These are phyloP conservation scores for Plectranthus barbatus DNA, from an alignment of 257 asterid species.

Conservation along the genomic window DNA sequence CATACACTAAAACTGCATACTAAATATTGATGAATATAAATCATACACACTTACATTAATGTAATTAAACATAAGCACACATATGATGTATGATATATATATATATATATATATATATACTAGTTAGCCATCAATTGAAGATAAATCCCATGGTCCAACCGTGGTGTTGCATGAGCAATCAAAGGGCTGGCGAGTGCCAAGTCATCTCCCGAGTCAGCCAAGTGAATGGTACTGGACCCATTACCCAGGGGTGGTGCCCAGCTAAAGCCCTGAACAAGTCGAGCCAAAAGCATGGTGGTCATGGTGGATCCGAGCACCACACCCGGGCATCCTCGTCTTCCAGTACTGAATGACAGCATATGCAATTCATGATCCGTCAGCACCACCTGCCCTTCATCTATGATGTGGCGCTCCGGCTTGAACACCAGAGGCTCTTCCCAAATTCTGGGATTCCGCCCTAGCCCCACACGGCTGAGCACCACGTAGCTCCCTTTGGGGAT, in stretches of 20 bases:
- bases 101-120: too few species aligned
- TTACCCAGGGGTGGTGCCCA: neutral
- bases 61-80: too few species aligned
- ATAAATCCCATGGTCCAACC: conserved; percentile 1
- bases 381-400: neutral
- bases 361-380: conserved; percentile 8
- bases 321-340: conserved; percentile 20
- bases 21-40: too few species aligned
- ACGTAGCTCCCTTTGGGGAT: too few species aligned
- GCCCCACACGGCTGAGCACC: too few species aligned
- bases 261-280: conserved; percentile 14
- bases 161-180: conserved; percentile 1
- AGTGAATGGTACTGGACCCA: neutral
- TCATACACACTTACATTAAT: too few species aligned
- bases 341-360: conserved; percentile 23
- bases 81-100: too few species aligned
- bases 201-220: neutral
- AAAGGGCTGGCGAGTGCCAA: conserved; percentile 1
- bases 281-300: too few species aligned
- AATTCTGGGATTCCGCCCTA: too few species aligned
- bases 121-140: neutral
- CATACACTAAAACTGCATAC: too few species aligned
- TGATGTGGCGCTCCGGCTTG: conserved; percentile 24
- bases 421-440: too few species aligned
- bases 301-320: too few species aligned